A percentile compares a stretch with the other conserved stretches of the same genome.
Evolutionary conservation across 129 eudicot species (phyloP).

Genomic region (Pittosporum tobira): DNA sequence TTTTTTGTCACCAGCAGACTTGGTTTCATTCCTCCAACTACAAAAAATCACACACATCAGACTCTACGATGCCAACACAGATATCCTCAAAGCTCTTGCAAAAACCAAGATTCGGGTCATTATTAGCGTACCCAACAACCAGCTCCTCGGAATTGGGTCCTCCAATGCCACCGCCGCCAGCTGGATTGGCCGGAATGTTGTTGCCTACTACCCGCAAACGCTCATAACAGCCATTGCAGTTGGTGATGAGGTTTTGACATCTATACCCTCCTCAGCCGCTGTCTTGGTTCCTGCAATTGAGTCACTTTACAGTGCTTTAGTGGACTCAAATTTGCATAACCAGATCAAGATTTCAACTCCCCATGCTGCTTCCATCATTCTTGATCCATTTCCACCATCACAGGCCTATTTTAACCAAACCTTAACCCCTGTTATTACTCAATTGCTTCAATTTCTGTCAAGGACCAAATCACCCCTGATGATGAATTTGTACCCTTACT

Average conservation of each 20-base stretch:
- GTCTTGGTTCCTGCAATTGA: conserved; percentile 82
- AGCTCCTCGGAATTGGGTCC: conserved; percentile 74
- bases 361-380: conserved; percentile 59
- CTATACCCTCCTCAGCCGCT: conserved; percentile 54
- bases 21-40: conserved; percentile 58
- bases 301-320: conserved; percentile 74
- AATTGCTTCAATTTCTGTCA: conserved; percentile 55
- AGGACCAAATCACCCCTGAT: conserved; percentile 73
- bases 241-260: conserved; percentile 80
- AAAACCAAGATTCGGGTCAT: conserved; percentile 77
- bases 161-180: conserved; percentile 87
- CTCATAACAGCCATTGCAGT: conserved; percentile 68
- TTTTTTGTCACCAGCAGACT: conserved; percentile 44
- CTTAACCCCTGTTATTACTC: conserved; percentile 42
- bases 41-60: conserved; percentile 80
- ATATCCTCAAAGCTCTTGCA: conserved; percentile 73
- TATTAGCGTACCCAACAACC: conserved; percentile 78
- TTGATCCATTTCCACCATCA: conserved; percentile 95
- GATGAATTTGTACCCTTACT: conserved; percentile 96
- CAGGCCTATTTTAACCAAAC: conserved; percentile 92
- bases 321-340: conserved; percentile 72
- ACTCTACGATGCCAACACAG: conserved; percentile 68
- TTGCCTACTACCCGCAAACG: conserved; percentile 62
- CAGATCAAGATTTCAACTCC: conserved; percentile 86
- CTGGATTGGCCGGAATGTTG: conserved; percentile 79